These are phyloP conservation scores for Yamadazyma paraphyllophila DNA, from an alignment of 805 yeast genomes.

Conservation along the genomic window DNA sequence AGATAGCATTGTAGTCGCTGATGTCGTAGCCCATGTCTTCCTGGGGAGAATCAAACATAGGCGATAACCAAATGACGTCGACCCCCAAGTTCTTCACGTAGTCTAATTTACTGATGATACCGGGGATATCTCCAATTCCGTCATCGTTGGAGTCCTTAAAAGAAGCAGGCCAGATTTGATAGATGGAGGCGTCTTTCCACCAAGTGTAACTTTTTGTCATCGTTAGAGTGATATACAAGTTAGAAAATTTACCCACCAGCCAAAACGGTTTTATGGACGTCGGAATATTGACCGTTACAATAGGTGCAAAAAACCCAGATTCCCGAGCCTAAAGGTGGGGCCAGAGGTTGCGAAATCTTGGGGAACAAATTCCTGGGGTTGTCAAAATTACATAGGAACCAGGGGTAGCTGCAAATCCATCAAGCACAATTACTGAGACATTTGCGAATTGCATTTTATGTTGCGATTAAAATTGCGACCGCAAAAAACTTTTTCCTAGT, in stretches of 20 bases:
- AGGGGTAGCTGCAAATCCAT: no score
- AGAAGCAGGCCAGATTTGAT: conserved; percentile 62
- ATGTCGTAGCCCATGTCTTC: conserved; percentile 66
- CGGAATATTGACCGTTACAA: background rate
- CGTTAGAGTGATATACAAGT: background rate
- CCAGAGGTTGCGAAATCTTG: background rate
- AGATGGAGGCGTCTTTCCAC: conserved; percentile 59
- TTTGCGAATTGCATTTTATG: conserved; percentile 8
- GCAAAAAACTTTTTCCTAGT: conserved; percentile 7
- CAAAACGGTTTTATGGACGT: background rate
- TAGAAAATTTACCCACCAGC: no score
- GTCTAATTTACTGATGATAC: conserved; percentile 51
- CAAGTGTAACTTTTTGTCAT: conserved; percentile 24
- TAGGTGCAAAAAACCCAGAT: background rate
- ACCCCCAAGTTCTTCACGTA: conserved; percentile 49
- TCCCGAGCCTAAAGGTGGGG: background rate
- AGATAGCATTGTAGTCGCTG: conserved; percentile 50
- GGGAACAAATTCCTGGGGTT: background rate
- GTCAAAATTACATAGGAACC: background rate
- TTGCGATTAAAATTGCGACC: conserved; percentile 9
- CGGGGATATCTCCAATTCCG: conserved; percentile 58
- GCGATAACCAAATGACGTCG: conserved; percentile 57
- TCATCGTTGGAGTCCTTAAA: conserved; percentile 59
- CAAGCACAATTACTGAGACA: no score
- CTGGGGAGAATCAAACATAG: conserved; percentile 58